These are phyloP conservation scores for Parachlorella kessleri DNA, from an alignment of 139 green algal genomes.

Conservation along the genomic window DNA sequence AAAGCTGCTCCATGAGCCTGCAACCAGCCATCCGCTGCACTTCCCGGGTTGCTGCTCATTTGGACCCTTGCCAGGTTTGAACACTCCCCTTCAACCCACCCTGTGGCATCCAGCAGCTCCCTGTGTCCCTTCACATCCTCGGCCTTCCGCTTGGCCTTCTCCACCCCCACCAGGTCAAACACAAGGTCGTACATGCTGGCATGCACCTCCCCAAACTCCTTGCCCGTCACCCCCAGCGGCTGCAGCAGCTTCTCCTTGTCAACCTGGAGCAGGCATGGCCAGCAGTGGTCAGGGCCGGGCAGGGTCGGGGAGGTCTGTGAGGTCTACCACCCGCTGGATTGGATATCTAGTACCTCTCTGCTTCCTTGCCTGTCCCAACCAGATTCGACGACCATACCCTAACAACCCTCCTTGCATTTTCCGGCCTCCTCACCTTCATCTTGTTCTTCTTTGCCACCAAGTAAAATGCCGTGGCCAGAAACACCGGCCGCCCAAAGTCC, in stretches of 20 bases:
- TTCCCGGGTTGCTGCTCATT: not conserved
- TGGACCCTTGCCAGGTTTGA: not conserved
- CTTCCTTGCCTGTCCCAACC: not conserved
- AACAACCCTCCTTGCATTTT: no score
- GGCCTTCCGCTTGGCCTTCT: slow-evolving; percentile 7
- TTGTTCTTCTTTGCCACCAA: slow-evolving; percentile 34
- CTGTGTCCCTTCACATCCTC: slow-evolving; percentile 1
- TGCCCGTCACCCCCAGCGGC: slow-evolving; percentile 22
- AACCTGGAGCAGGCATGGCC: not conserved
- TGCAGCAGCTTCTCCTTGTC: slow-evolving; percentile 23
- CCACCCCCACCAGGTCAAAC: slow-evolving; percentile 5
- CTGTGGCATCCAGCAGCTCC: slow-evolving; percentile 11
- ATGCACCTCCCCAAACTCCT: slow-evolving; percentile 25
- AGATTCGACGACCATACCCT: no score
- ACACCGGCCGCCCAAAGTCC: slow-evolving; percentile 16
- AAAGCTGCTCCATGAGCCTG: not conserved
- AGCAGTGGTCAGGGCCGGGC: not conserved
- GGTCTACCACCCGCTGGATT: not conserved
- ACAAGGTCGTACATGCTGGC: slow-evolving; percentile 15
- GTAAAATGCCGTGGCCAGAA: slow-evolving; percentile 31
- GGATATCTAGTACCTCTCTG: not conserved
- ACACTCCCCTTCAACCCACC: not conserved
- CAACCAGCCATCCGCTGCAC: not conserved
- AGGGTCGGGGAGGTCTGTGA: not conserved
- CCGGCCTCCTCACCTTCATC: slow-evolving; percentile 1